Base-by-base conservation (phyloP, 257 asterid species). In the Buddleja alternifolia region DNA sequence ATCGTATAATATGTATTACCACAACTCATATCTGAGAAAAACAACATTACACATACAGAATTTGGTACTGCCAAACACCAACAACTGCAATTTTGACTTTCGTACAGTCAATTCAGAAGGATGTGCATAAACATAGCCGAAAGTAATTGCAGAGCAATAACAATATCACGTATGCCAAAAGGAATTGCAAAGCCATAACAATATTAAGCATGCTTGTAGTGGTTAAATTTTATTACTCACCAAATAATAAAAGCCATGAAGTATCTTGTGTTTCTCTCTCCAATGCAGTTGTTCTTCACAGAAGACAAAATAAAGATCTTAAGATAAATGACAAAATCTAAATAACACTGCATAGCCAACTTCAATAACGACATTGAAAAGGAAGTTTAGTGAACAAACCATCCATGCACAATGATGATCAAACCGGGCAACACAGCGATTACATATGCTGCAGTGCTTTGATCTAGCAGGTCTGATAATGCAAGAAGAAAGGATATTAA, bases 331-430 rank as follows among this genome's bases (percentile, higher is more conserved):
- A 41, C 36, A 65, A 54, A 24, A 74, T 40, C 41, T 56, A 42
- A 67, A 62, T 61, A 61, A 44, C 51, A 39, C 34, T 58, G 51
- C n/a, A 69, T 46, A 29, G 36, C 7, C 62, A 39, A 47, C 44
- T 17, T 23, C 55, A 66, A 58, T 51, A 68, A 37, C 15, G 66
- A 63, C 63, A 70, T 67, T 12, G 68, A 66, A 69, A 46, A 77
- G 65, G 63, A 47, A 54, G 44, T 20, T 54, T 25, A 58, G 34
- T 15, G 65, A 73, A 72, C 90, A 68, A 77, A 93, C 99, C 99
- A 94, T 87, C 99, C 99, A 94, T 63, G 91, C 97, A 84, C 99
- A 94, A 60, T 94, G 99, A 83, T 94, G 99, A 65, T 94, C 99
- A 77, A 94, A 94, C 64, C 99, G 89, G 75, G 99, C 96, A 73